Conservation (phyloP, 176 grass and related monocot genomes). For the Saccharum officinarum region DNA sequence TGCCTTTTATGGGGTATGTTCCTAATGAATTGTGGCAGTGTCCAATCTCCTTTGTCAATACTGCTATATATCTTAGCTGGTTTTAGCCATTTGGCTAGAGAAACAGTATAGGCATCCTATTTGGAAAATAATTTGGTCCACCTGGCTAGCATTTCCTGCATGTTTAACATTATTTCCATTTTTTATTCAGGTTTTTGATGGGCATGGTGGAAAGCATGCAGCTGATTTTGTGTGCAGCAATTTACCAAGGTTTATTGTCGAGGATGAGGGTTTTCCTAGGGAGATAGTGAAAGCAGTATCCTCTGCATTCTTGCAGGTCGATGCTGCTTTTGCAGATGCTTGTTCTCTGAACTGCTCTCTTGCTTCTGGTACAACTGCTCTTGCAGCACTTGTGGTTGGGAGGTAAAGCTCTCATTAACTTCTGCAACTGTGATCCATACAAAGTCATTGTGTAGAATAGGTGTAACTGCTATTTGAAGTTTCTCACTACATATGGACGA, state of each 20-base stretch:
- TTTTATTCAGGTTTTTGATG: conserved; percentile 85
- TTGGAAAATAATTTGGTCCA: conserved; percentile 11
- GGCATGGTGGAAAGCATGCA: conserved; percentile 96
- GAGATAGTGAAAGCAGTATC: conserved; percentile 80
- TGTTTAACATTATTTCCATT: conserved; percentile 21
- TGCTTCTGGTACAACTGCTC: conserved; percentile 86
- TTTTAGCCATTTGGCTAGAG: neutral
- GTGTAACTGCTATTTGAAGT: conserved; percentile 1
- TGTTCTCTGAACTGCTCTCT: conserved; percentile 76
- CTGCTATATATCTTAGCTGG: conserved; percentile 1
- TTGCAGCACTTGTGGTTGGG: conserved; percentile 77
- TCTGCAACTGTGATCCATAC: neutral
- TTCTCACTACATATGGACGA: neutral
- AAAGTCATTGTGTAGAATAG: neutral
- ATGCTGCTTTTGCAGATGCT: conserved; percentile 84
- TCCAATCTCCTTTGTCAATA: conserved; percentile 4
- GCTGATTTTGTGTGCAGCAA: conserved; percentile 90
- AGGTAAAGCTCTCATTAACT: conserved; percentile 52
- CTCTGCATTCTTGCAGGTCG: conserved; percentile 89
- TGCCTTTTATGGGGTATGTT: conserved; percentile 90
- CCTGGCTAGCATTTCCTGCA: conserved; percentile 17
- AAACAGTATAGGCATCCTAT: neutral
- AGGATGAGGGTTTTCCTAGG: conserved; percentile 72
- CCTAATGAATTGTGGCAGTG: conserved; percentile 3
- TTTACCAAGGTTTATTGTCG: conserved; percentile 72